These are phyloP conservation scores for Cystobasidium pallidum DNA, from an alignment of 1,284 basidiomycete genomes.

Conservation along the genomic window DNA sequence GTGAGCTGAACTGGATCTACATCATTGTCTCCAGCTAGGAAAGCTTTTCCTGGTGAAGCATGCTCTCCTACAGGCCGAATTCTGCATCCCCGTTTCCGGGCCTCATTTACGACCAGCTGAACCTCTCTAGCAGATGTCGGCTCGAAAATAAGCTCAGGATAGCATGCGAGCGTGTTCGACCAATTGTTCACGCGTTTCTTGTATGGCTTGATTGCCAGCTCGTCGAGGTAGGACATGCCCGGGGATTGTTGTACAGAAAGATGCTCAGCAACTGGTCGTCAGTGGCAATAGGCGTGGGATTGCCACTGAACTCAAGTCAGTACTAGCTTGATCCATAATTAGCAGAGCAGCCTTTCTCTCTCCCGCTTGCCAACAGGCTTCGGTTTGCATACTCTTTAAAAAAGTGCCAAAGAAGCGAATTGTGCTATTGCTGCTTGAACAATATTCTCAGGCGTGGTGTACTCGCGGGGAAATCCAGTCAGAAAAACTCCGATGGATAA, in stretches of 20 bases:
- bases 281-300: too few species aligned
- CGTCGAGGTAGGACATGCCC: conserved; percentile 9
- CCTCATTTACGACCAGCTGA: conserved; percentile 27
- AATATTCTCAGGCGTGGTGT: too few species aligned
- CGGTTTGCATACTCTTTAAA: too few species aligned
- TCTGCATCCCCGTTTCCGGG: conserved; percentile 6
- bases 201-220: conserved; percentile 26
- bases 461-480: too few species aligned
- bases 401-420: too few species aligned
- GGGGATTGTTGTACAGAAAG: not conserved
- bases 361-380: too few species aligned
- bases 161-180: conserved; percentile 34
- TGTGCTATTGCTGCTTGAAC: too few species aligned
- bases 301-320: too few species aligned
- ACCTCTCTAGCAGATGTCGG: conserved; percentile 25
- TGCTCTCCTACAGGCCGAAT: conserved; percentile 39
- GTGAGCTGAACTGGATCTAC: not conserved
- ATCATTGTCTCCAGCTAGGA: conserved; percentile 22
- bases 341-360: too few species aligned
- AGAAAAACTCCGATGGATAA: too few species aligned
- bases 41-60: conserved; percentile 33
- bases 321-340: too few species aligned
- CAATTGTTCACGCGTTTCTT: conserved; percentile 31
- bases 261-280: too few species aligned
- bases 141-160: conserved; percentile 36